phyloP scores from a whole-genome alignment of 225 moss, liverwort and hornwort genomes.

The Sphagnum tenellum region DNA sequence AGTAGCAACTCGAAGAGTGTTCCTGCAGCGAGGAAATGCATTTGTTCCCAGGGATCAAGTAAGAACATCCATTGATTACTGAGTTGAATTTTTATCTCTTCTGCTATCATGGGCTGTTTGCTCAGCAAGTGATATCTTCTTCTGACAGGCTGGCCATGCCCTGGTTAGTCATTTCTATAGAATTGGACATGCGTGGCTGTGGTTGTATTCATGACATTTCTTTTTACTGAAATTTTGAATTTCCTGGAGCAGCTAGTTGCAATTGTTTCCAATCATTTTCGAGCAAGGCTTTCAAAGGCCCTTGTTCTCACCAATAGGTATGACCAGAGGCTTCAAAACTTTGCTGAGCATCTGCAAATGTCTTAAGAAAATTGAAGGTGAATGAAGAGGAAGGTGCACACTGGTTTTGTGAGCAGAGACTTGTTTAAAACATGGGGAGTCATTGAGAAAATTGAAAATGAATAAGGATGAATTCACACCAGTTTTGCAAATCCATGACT shows the following conservation, averaged over 20 bases:
- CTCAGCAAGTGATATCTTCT: background rate
- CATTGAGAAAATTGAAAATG: no score
- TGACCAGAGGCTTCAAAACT: background rate
- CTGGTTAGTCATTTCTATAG: no score
- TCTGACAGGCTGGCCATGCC: no score
- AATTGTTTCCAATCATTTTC: slow-evolving; percentile 74
- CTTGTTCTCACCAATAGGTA: slow-evolving; percentile 73
- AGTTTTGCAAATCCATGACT: no score
- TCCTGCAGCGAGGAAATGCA: slow-evolving; percentile 63
- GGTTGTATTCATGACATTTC: background rate
- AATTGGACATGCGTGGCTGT: background rate
- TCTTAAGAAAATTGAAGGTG: no score
- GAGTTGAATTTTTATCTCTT: background rate
- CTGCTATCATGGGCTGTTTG: no score
- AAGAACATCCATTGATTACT: background rate
- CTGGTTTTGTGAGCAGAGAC: no score
- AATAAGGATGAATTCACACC: no score
- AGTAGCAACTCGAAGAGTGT: slow-evolving; percentile 63
- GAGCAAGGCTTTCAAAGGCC: slow-evolving; percentile 61
- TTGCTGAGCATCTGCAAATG: no score
- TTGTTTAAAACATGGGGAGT: no score
- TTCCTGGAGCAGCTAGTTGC: slow-evolving; percentile 45
- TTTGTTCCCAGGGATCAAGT: slow-evolving; percentile 71
- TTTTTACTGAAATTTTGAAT: no score
- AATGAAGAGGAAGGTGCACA: no score